Evolutionary conservation across 2,329 filamentous ascomycete species (phyloP).

Genomic region (Orbilia brochopaga): DNA sequence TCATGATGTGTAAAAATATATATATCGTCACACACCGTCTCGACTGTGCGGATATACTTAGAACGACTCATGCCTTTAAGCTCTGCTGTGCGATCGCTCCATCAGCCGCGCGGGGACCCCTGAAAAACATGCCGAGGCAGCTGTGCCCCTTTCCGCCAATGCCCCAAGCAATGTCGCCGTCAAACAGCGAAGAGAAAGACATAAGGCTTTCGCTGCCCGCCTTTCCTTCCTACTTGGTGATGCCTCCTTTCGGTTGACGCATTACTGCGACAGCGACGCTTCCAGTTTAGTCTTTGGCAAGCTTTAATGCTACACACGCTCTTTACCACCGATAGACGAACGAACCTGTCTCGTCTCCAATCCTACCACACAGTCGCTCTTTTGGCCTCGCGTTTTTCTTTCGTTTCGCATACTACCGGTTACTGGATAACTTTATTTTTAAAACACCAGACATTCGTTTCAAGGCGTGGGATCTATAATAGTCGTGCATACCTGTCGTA

Average conservation of each 20-base stretch:
- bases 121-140: slow-evolving; percentile 21
- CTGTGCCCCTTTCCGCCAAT: slow-evolving; percentile 23
- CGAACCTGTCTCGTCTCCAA: background rate
- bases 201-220: background rate
- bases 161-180: slow-evolving; percentile 20
- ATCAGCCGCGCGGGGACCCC: slow-evolving; percentile 27
- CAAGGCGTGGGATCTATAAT: background rate
- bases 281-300: background rate
- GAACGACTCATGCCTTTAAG: background rate
- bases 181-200: slow-evolving; percentile 2
- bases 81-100: slow-evolving; percentile 6
- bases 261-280: background rate
- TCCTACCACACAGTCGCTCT: background rate
- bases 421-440: slow-evolving; percentile 4
- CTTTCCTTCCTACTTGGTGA: background rate
- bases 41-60: background rate
- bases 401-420: background rate
- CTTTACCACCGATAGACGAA: background rate
- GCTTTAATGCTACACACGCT: background rate
- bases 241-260: background rate
- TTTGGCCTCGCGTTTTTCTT: background rate
- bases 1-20: background rate
- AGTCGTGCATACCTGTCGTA: slow-evolving; percentile 20
- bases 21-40: background rate
- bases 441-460: slow-evolving; percentile 1